phyloP scores from a whole-genome alignment of 257 asterid species.

The Salvia miltiorrhiza region DNA sequence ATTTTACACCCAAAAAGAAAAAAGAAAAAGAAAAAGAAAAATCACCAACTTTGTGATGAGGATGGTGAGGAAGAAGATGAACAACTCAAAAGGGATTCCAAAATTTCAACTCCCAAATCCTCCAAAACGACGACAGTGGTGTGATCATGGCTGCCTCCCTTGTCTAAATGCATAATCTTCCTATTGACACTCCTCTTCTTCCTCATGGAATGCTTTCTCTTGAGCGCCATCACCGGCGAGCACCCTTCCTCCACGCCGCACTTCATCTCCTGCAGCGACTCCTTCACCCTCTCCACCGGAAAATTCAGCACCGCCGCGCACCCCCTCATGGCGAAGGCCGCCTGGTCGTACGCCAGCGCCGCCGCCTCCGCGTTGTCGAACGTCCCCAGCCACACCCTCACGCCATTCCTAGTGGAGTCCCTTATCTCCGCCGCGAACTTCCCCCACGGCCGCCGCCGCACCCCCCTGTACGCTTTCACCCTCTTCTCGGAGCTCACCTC shows the following conservation, averaged over 20 bases:
- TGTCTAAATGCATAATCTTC: slow-evolving; percentile 11
- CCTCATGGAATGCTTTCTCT: slow-evolving; percentile 58
- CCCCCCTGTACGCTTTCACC: slow-evolving; percentile 58
- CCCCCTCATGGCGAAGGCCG: slow-evolving; percentile 76
- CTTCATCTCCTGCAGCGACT: slow-evolving; percentile 56
- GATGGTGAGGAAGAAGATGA: slow-evolving; percentile 35
- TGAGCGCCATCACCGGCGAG: slow-evolving; percentile 77
- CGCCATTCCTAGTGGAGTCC: slow-evolving; percentile 78
- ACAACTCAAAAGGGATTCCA: slow-evolving; percentile 50
- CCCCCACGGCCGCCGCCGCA: slow-evolving; percentile 85
- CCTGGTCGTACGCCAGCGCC: slow-evolving; percentile 87
- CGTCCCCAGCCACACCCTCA: slow-evolving; percentile 84
- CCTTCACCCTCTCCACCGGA: slow-evolving; percentile 61
- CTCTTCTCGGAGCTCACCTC: slow-evolving; percentile 42
- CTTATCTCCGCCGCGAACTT: slow-evolving; percentile 83
- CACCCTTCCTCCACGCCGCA: slow-evolving; percentile 50
- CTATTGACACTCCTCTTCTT: slow-evolving; percentile 26
- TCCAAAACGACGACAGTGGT: slow-evolving; percentile 53
- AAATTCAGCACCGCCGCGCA: slow-evolving; percentile 68
- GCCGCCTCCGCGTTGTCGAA: slow-evolving; percentile 85
- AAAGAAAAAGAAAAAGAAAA: background rate
- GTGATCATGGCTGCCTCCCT: background rate
- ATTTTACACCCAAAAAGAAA: background rate
- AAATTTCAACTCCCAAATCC: slow-evolving; percentile 74
- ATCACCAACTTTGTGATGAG: slow-evolving; percentile 32